Percentiles rank a stretch among this genome's conserved stretches.
Conservation (phyloP, 1,139 yeast genomes). For the Hyphopichia buzzinii region DNA sequence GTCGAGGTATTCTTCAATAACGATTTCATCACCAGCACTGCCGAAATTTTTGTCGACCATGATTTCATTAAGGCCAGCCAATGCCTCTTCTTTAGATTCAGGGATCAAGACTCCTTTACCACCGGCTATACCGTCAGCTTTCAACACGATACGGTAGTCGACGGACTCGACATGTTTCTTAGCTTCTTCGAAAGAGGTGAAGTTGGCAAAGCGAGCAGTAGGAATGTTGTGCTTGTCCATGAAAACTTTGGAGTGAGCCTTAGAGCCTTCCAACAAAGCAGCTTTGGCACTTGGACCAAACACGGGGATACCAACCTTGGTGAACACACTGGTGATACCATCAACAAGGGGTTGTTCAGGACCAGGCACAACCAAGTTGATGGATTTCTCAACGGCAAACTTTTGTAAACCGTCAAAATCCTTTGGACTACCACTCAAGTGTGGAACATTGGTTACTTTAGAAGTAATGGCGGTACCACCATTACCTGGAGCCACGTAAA, state of each 20-base stretch:
- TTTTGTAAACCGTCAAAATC: slow-evolving; percentile 57
- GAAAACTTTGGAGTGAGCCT: slow-evolving; percentile 89
- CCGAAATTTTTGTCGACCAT: slow-evolving; percentile 93
- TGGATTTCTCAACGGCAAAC: slow-evolving; percentile 67
- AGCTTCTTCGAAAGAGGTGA: slow-evolving; percentile 74
- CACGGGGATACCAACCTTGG: slow-evolving; percentile 83
- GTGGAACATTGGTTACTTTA: slow-evolving; percentile 69
- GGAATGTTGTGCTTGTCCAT: slow-evolving; percentile 93
- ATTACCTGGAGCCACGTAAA: slow-evolving; percentile 95
- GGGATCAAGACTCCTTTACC: slow-evolving; percentile 99
- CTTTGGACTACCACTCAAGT: slow-evolving; percentile 59
- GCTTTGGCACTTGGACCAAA: slow-evolving; percentile 93
- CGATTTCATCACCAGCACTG: slow-evolving; percentile 92
- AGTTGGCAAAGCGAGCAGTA: slow-evolving; percentile 85
- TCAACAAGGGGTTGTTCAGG: slow-evolving; percentile 99
- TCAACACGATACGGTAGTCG: slow-evolving; percentile 81
- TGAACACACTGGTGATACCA: slow-evolving; percentile 74
- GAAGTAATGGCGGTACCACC: slow-evolving; percentile 74
- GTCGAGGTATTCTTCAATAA: slow-evolving; percentile 91
- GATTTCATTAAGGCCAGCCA: slow-evolving; percentile 77
- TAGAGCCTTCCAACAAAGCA: slow-evolving; percentile 95
- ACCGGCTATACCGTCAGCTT: slow-evolving; percentile 98
- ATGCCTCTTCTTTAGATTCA: slow-evolving; percentile 77
- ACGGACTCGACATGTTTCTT: slow-evolving; percentile 62
- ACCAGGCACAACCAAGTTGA: slow-evolving; percentile 88